Evolutionary conservation across 2,329 filamentous ascomycete species (phyloP), one percentile per base, ranked within the genome.

Genomic region (Aureobasidium melanogenum): DNA sequence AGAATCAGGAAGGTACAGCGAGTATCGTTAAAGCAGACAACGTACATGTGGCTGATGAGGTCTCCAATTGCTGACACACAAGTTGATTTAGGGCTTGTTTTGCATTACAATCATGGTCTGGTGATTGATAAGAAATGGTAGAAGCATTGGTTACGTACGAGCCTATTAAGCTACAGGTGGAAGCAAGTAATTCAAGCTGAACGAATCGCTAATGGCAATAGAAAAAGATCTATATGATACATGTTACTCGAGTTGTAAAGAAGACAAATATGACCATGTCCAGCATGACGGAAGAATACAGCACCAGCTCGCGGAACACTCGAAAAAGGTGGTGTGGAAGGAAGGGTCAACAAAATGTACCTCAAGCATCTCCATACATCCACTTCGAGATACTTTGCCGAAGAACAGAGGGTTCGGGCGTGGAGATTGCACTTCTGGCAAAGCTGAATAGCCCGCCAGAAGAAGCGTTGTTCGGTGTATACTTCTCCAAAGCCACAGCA

Each of bases 361-460:
- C 39, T 59, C 56, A 59, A 41, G 56, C 56, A 48, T 57, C 60
- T 24, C 47, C 52, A 38, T 41, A 59, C 43, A 62, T 48, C 61
- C 61, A 62, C 39, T 62, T 62, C 3, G 34, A 51, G 14, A 62
- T 59, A 47, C 54, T 62, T 19, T 62, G 61, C 10, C 61, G 44
- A 6, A 62, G 55, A 2, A 62, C 17, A 6, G 59, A 61, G 2
- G 59, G 39, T 38, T 61, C 59, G 14, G 56, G 56, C 10, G 56
- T 59, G 6, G 59, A 47, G 7, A 38, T 28, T 10, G 55, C 30
- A 38, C 50, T 46, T 3, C 48, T 28, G 8, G 47, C 47, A 39
- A 61, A 61, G n/a, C 38, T 41, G 22, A 54, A 54, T 15, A 61
- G n/a, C 8, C 47, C 47, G 17, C 59, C 50, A 30, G 54, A 52